Conservation (phyloP, 2,329 filamentous ascomycete genomes). For the Knufia fluminis region DNA sequence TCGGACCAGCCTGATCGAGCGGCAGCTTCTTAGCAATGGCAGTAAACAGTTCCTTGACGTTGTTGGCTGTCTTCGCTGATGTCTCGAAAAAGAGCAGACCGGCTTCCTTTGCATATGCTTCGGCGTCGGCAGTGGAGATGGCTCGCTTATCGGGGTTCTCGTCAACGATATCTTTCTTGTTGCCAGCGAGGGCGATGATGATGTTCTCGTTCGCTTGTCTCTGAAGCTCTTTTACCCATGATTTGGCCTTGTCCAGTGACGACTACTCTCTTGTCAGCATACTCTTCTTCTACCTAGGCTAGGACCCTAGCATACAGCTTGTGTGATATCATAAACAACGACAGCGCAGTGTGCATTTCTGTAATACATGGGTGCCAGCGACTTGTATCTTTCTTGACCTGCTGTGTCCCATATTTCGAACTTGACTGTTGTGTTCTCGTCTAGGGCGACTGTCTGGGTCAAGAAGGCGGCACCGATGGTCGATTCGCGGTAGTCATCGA, state of each 20-base stretch:
- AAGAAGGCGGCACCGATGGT: slow-evolving; percentile 98
- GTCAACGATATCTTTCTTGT: slow-evolving; percentile 92
- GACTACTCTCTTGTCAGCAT: slow-evolving; percentile 47
- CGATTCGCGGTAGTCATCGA: slow-evolving; percentile 95
- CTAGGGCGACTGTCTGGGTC: slow-evolving; percentile 95
- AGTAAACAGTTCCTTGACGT: slow-evolving; percentile 91
- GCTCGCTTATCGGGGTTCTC: slow-evolving; percentile 94
- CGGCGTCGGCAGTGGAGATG: slow-evolving; percentile 77
- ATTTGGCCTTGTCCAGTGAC: slow-evolving; percentile 96
- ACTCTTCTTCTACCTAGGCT: slow-evolving; percentile 1
- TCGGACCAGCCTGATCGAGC: slow-evolving; percentile 87
- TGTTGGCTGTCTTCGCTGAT: slow-evolving; percentile 93
- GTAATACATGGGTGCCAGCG: slow-evolving; percentile 98
- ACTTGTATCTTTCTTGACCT: slow-evolving; percentile 98
- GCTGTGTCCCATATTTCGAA: slow-evolving; percentile 99
- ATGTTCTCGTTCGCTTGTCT: slow-evolving; percentile 99
- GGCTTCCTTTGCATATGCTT: slow-evolving; percentile 89
- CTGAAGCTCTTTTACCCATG: slow-evolving; percentile 98
- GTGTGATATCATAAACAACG: slow-evolving; percentile 98
- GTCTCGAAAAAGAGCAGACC: slow-evolving; percentile 97
- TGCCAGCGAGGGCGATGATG: slow-evolving; percentile 93
- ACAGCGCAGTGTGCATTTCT: slow-evolving; percentile 98
- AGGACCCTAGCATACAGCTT: slow-evolving; percentile 62
- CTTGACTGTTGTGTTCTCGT: slow-evolving; percentile 97
- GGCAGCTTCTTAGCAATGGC: slow-evolving; percentile 97